phyloP scores from a whole-genome alignment of 768 basidiomycete genomes.

The Rhodotorula taiwanensis region DNA sequence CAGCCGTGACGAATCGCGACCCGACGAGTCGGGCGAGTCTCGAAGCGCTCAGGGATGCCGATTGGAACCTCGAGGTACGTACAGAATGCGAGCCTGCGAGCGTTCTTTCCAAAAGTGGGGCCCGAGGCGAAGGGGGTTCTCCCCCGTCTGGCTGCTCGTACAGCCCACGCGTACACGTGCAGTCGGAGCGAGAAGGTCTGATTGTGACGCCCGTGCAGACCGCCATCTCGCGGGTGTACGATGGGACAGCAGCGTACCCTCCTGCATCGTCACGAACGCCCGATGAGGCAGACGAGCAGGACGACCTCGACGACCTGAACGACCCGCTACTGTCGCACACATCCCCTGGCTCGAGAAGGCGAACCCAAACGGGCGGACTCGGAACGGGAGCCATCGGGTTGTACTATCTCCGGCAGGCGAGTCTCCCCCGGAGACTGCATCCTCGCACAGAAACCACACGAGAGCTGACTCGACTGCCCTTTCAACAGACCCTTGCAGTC shows the following conservation, averaged over 20 bases:
- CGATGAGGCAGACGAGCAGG: neutral
- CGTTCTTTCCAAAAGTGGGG: no score
- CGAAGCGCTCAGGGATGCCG: neutral
- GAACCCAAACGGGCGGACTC: conserved; percentile 2
- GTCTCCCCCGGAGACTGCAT: neutral
- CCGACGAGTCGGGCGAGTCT: neutral
- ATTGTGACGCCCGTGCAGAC: conserved; percentile 9
- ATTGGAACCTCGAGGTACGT: conserved; percentile 28
- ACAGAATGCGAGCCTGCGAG: no score
- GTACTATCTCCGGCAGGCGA: conserved; percentile 21
- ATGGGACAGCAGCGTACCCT: conserved; percentile 9
- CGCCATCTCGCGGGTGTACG: conserved; percentile 29
- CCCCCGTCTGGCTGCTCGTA: neutral
- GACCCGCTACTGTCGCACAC: neutral
- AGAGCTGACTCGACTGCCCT: no score
- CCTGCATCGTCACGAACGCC: neutral
- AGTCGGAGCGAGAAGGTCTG: no score
- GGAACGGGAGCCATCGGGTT: conserved; percentile 12
- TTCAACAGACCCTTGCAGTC: conserved; percentile 12
- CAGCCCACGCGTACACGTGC: no score
- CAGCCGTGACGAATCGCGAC: conserved; percentile 6
- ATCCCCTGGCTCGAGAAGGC: neutral
- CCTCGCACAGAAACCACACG: no score
- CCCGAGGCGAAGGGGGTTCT: no score
- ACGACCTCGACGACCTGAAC: neutral